These are phyloP conservation scores for Carpinus viminea DNA, from an alignment of 306 rosid species.

Conservation along the genomic window DNA sequence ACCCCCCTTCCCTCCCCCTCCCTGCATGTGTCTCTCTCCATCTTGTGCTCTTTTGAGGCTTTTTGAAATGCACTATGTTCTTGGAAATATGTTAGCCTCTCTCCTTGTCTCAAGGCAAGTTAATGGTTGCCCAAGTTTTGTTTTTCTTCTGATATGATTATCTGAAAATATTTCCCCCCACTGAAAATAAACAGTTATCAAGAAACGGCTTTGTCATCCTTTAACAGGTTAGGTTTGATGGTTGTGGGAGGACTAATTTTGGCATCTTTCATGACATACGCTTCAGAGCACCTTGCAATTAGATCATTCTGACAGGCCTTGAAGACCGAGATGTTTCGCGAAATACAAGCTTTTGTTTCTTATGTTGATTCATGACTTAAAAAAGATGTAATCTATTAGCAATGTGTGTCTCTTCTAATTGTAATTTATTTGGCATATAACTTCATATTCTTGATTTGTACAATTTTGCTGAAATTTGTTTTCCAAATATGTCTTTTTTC, in stretches of 20 bases:
- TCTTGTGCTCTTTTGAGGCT: not conserved
- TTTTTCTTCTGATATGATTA: not conserved
- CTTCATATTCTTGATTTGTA: slow-evolving; percentile 20
- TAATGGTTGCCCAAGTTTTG: not conserved
- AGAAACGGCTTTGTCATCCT: slow-evolving; percentile 1
- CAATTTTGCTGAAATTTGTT: slow-evolving; percentile 34
- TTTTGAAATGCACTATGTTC: not conserved
- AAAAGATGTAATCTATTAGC: slow-evolving; percentile 31
- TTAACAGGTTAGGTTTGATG: slow-evolving; percentile 87
- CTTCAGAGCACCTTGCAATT: slow-evolving; percentile 85
- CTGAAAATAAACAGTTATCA: not conserved
- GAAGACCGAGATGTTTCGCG: slow-evolving; percentile 62
- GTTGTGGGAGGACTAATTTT: slow-evolving; percentile 77
- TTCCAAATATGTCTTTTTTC: slow-evolving; percentile 21
- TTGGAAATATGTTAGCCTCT: not conserved
- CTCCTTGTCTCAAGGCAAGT: not conserved
- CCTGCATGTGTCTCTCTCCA: not conserved
- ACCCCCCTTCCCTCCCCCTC: not conserved
- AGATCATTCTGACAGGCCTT: slow-evolving; percentile 75
- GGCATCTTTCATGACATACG: slow-evolving; percentile 95
- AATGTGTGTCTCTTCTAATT: slow-evolving; percentile 14
- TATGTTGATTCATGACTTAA: slow-evolving; percentile 43
- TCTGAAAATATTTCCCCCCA: not conserved
- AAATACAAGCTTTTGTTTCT: slow-evolving; percentile 51
- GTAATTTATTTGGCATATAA: slow-evolving; percentile 7